phyloP scores from a whole-genome alignment of 1,284 basidiomycete species.

The Coniferiporia sulphurascens region DNA sequence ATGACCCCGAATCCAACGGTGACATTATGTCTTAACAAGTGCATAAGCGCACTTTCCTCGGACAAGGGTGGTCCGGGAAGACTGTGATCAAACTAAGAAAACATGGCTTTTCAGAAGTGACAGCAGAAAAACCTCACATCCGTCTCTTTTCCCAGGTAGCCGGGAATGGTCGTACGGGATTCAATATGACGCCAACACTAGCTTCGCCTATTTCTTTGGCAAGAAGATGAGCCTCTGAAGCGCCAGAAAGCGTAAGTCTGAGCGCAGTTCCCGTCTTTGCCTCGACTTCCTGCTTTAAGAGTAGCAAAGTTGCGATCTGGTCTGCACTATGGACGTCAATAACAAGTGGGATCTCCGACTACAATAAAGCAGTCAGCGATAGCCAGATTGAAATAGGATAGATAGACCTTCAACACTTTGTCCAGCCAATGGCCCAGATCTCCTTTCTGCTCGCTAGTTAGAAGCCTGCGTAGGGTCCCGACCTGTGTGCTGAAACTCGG shows the following conservation, averaged over 20 bases:
- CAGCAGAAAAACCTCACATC: conserved; percentile 38
- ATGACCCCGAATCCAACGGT: conserved; percentile 43
- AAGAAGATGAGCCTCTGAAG: conserved; percentile 68
- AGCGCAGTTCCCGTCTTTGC: conserved; percentile 48
- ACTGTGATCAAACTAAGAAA: conserved; percentile 20
- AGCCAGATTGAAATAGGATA: neutral
- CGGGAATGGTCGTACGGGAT: conserved; percentile 56
- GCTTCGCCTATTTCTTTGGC: conserved; percentile 69
- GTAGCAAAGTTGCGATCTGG: conserved; percentile 68
- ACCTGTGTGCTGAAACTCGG: conserved; percentile 50
- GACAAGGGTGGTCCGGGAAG: conserved; percentile 43
- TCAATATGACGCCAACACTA: conserved; percentile 68
- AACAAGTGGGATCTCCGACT: conserved; percentile 56
- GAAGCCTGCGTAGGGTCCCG: conserved; percentile 42
- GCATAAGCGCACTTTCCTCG: conserved; percentile 33
- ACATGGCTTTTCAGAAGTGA: neutral
- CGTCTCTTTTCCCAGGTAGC: conserved; percentile 64
- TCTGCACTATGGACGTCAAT: conserved; percentile 69
- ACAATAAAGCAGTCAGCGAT: neutral
- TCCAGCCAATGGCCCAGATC: conserved; percentile 46
- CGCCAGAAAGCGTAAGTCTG: conserved; percentile 67
- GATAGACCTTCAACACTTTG: conserved; percentile 50
- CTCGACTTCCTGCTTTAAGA: conserved; percentile 71
- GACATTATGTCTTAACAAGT: conserved; percentile 36
- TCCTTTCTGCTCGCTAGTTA: conserved; percentile 41